Base-by-base conservation (phyloP, 192 early-diverging fungal species). In the Diversispora epigaea region DNA sequence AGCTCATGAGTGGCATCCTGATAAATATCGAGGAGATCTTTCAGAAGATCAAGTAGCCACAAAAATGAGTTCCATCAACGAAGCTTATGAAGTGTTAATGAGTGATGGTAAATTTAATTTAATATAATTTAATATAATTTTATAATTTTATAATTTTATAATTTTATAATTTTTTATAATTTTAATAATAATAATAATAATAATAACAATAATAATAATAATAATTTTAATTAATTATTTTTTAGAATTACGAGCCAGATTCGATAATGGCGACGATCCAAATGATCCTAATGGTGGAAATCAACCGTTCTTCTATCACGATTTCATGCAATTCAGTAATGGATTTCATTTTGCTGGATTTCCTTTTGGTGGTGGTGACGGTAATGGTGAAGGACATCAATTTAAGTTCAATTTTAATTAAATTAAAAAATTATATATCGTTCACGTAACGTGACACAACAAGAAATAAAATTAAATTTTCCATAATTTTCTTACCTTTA, bases 51-150 rank as follows among this genome's bases (percentile, higher is more conserved):
- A 90, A 65, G 95, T 94, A 11, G 87, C 91, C 68, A 86, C 84
- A 77, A 96, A 94, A 86, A 98, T 98, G 95, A 87, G 91, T 17
- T 91, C 93, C 19, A 91, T 99, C 73, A 98, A 99, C 76, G 87
- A 91, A 77, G 96, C 97, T 3, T 94, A 96, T 80, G 93, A 95
- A 86, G 90, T 96, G 3, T 82, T 93, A 78, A 88, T 79, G 73
- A 82, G 92, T 76, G 86, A 88, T 56, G 89, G 80, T 82, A 79
- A 76, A 58, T 52, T 68, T 40, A 68, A 12, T 32, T 32, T 32
- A 68, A 15, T 0, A 44, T 46, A 39, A 22, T 55, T 25, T 6
- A 43, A 9, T 50, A 56, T 52, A 25, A 55, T 5, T 45, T 5
- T 61, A 43, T 43, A 10, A 55, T 15, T 74, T 58, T 57, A 15